Evolutionary conservation across 495 filamentous ascomycete genomes (phyloP), one percentile per base, ranked within the genome.

Genomic region (Penicillium herquei): DNA sequence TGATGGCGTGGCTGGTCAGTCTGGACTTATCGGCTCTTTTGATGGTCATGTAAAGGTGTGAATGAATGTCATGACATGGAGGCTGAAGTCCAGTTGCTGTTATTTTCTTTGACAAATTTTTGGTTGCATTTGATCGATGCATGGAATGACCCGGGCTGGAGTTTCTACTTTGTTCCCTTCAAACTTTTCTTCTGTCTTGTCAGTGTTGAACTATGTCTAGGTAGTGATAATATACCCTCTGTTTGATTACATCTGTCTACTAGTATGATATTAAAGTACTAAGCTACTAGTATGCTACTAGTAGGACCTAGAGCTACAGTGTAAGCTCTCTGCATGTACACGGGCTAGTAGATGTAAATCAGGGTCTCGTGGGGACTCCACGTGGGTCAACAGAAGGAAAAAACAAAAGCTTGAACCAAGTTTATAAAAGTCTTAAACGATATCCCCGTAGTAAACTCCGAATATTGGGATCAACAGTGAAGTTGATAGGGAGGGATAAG

Each of bases 191-290:
- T 49, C 32, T 35, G 56, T 61, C 43, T 49, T 59, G 52, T n/a
- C n/a, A n/a, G n/a, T n/a, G n/a, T 39, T 32, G 7, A 57, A 39
- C 43, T 51, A 18, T 34, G 52, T 63, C 52, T 51, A 51, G 49
- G 49, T 63, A 59, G 57, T 59, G 52, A 61, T 66, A 66, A 66
- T 66, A 64, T 64, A 59, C 61, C 62, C 57, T 61, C 11, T 54
- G 51, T 48, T 45, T 44, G 34, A 55, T 39, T 8, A 49, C 16
- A 7, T 14, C 31, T 49, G 17, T 49, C 46, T 3, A 48, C 11
- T 34, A 26, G n/a, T n/a, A n/a, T n/a, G n/a, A n/a, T n/a, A n/a
- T n/a, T 26, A 26, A 26, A 26, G 21, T 26, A 26, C 4, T 4
- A 26, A 26, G 1, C 21, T 26, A n/a, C n/a, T n/a, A n/a, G n/a